A percentile compares a stretch with the other conserved stretches of the same genome.
These are phyloP conservation scores for Malus sylvestris DNA, from an alignment of 306 rosid genomes.

Conservation along the genomic window DNA sequence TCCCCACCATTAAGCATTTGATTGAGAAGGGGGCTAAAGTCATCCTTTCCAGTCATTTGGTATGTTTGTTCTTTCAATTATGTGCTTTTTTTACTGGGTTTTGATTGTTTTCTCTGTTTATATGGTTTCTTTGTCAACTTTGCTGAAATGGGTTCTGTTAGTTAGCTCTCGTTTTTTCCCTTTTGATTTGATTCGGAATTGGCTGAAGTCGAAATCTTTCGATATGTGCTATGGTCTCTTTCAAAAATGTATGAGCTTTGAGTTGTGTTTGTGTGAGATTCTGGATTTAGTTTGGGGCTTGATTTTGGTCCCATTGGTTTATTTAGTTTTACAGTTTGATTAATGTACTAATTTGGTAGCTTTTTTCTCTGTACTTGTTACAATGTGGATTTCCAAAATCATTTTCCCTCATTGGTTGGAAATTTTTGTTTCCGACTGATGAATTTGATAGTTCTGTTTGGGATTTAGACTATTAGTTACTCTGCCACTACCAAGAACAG, in stretches of 20 bases:
- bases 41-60: constrained; percentile 91
- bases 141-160: not conserved
- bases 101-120: not conserved
- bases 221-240: not conserved
- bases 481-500: not conserved
- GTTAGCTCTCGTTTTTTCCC: not conserved
- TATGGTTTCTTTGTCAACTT: not conserved
- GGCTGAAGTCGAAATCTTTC: not conserved
- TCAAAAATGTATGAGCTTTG: not conserved
- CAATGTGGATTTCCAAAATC: not conserved
- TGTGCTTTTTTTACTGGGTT: not conserved
- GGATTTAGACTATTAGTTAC: not conserved
- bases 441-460: not conserved
- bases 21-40: constrained; percentile 86
- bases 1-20: constrained; percentile 88
- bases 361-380: not conserved
- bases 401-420: not conserved
- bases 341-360: not conserved
- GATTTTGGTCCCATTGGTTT: not conserved
- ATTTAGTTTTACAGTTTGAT: not conserved
- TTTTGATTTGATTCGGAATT: not conserved
- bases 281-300: not conserved
- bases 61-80: constrained; percentile 13
- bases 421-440: not conserved
- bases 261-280: not conserved